A percentile compares a stretch with the other conserved stretches of the same genome.
phyloP scores from a whole-genome alignment of 1,284 basidiomycete species.

The Filobasidium uniguttulatum region DNA sequence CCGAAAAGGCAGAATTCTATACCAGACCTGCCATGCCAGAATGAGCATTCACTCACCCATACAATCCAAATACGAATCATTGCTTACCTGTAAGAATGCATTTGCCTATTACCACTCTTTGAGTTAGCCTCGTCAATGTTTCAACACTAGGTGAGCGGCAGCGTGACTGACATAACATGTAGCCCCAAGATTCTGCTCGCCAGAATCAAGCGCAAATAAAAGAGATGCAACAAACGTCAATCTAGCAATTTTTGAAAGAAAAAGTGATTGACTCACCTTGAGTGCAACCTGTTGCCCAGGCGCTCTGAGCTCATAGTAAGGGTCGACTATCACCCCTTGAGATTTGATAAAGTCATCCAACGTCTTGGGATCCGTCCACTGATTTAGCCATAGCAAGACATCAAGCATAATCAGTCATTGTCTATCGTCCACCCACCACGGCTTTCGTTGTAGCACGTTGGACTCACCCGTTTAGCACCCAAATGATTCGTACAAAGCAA shows the following conservation, averaged over 20 bases:
- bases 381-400: background rate
- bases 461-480: slow-evolving; percentile 49
- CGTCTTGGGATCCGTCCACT: background rate
- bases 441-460: background rate
- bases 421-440: background rate
- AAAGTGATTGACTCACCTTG: background rate
- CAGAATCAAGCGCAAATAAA: background rate
- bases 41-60: background rate
- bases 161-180: slow-evolving; percentile 56
- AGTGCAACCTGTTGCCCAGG: slow-evolving; percentile 59
- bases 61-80: background rate
- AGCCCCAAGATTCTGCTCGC: slow-evolving; percentile 65
- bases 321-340: slow-evolving; percentile 41
- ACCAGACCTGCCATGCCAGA: slow-evolving; percentile 45
- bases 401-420: background rate
- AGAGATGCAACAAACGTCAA: background rate
- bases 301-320: slow-evolving; percentile 43
- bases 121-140: background rate
- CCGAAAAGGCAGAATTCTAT: slow-evolving; percentile 51
- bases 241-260: background rate
- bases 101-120: slow-evolving; percentile 43
- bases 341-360: slow-evolving; percentile 45
- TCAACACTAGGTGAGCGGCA: background rate
- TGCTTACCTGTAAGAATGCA: slow-evolving; percentile 64
- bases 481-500: slow-evolving; percentile 74